A percentile compares a stretch with the other conserved stretches of the same genome.
These are phyloP conservation scores for Tanacetum coccineum DNA, from an alignment of 129 eudicot genomes.

Conservation along the genomic window DNA sequence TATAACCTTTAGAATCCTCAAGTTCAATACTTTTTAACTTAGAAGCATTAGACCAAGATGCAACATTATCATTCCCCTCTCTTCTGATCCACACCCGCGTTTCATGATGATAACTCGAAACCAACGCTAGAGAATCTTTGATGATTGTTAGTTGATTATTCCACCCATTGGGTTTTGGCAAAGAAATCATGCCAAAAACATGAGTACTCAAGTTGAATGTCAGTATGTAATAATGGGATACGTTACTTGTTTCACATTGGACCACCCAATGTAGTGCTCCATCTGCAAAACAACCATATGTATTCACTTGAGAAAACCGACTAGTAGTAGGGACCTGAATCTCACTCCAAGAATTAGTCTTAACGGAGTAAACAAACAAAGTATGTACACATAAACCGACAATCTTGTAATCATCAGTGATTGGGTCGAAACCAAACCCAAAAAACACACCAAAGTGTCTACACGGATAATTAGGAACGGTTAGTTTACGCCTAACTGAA, in stretches of 20 bases:
- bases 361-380: background rate
- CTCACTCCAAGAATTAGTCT: background rate
- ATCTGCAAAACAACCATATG: background rate
- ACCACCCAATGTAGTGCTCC: background rate
- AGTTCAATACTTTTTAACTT: background rate
- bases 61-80: background rate
- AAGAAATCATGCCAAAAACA: conserved; percentile 1
- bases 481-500: background rate
- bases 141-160: background rate
- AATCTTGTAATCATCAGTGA: background rate
- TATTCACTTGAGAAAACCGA: background rate
- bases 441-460: background rate
- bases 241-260: background rate
- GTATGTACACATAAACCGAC: background rate
- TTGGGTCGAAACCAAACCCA: background rate
- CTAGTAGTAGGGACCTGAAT: background rate
- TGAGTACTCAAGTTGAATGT: background rate
- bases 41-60: background rate
- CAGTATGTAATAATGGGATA: background rate
- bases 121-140: background rate
- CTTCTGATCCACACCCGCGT: background rate
- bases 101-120: background rate
- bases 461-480: background rate
- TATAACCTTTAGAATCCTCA: background rate
- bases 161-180: background rate